Percentiles rank a stretch among this genome's conserved stretches.
phyloP scores from a whole-genome alignment of 441 rosid species.

The Raphanus hybrid region DNA sequence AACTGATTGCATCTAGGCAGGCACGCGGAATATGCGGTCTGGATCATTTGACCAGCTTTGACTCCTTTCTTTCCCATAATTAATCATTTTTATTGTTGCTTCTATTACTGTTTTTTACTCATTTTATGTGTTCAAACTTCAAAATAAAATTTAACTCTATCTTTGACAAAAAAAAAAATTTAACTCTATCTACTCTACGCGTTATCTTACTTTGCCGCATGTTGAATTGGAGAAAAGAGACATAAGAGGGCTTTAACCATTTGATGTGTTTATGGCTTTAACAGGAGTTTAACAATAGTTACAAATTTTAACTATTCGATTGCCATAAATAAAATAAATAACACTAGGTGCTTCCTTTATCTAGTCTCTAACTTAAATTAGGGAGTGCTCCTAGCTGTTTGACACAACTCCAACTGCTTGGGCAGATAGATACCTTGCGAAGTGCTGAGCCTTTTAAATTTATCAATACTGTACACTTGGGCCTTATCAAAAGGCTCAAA shows the following conservation, averaged over 20 bases:
- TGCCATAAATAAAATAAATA: no score
- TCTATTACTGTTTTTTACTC: background rate
- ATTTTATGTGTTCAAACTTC: background rate
- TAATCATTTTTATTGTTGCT: background rate
- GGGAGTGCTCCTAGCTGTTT: background rate
- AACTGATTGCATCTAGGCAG: conserved; percentile 34
- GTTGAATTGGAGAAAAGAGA: no score
- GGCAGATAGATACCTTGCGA: background rate
- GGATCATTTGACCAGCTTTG: conserved; percentile 37
- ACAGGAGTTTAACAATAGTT: no score
- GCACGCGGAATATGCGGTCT: conserved; percentile 44
- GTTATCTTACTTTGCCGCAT: no score
- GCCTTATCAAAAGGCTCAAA: background rate
- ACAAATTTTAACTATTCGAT: no score
- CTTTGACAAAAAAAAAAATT: background rate
- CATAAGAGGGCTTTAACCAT: no score
- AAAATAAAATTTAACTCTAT: background rate
- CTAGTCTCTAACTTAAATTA: background rate
- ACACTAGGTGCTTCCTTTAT: no score
- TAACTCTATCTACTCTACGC: background rate
- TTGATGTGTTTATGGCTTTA: no score
- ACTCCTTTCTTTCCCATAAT: conserved; percentile 5
- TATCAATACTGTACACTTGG: background rate
- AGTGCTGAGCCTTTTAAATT: background rate
- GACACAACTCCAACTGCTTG: background rate